phyloP scores from a whole-genome alignment of 163 green algal genomes.

The Scenedesmus sp. region DNA sequence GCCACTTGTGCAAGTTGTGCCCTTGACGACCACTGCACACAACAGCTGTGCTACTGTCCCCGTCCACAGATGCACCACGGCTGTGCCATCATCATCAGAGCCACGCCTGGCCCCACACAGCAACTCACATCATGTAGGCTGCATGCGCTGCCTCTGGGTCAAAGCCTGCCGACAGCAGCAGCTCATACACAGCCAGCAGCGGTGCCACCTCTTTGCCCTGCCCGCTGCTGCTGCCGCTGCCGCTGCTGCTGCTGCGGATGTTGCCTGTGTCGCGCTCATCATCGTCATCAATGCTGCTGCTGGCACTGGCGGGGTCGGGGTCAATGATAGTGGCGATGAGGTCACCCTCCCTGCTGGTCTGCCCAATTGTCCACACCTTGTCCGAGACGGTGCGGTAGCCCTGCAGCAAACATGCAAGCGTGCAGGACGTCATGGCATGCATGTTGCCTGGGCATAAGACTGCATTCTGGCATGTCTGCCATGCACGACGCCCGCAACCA shows the following conservation, averaged over 20 bases:
- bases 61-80: too few relatives aligned
- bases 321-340: constrained; percentile 50
- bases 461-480: too few relatives aligned
- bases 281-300: constrained; percentile 11
- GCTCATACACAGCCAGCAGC: constrained; percentile 48
- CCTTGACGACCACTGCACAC: too few relatives aligned
- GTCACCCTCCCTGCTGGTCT: constrained; percentile 39
- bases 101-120: not conserved
- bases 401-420: too few relatives aligned
- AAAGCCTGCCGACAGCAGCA: constrained; percentile 21
- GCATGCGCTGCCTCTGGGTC: not conserved
- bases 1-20: too few relatives aligned
- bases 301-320: not conserved
- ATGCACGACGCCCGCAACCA: too few relatives aligned
- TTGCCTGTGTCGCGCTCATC: too few relatives aligned
- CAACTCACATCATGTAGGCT: not conserved
- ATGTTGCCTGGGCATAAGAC: too few relatives aligned
- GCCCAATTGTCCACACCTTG: constrained; percentile 47
- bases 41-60: not conserved
- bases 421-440: too few relatives aligned
- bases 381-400: constrained; percentile 52
- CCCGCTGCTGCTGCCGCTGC: not conserved
- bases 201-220: constrained; percentile 28
- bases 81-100: not conserved
- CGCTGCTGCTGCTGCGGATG: too few relatives aligned